A percentile compares a stretch with the other conserved stretches of the same genome.
phyloP scores from a whole-genome alignment of 1,284 basidiomycete species.

The Grifola frondosa region DNA sequence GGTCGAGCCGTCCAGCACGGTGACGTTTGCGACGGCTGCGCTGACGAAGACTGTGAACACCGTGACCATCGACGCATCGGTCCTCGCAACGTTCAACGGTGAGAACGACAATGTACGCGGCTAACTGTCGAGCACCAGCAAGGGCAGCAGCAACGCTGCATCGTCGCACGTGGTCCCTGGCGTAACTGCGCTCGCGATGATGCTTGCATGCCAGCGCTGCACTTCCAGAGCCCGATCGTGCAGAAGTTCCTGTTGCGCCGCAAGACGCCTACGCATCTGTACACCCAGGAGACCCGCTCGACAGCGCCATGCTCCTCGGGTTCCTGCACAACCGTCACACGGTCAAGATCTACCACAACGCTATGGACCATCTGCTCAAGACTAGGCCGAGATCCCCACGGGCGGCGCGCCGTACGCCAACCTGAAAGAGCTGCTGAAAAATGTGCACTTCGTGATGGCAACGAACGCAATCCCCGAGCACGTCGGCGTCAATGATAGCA shows the following conservation, averaged over 20 bases:
- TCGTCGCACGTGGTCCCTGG: too few species aligned
- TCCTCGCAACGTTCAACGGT: constrained; percentile 39
- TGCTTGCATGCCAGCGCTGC: constrained; percentile 94
- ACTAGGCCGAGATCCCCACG: constrained; percentile 76
- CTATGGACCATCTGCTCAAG: constrained; percentile 63
- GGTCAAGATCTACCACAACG: constrained; percentile 63
- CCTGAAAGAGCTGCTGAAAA: constrained; percentile 44
- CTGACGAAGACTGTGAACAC: constrained; percentile 5
- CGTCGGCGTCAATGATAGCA: constrained; percentile 53
- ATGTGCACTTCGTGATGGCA: constrained; percentile 88
- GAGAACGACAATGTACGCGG: constrained; percentile 40
- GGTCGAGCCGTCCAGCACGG: constrained; percentile 36
- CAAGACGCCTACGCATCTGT: constrained; percentile 65
- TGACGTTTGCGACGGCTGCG: constrained; percentile 26
- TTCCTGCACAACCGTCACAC: constrained; percentile 78
- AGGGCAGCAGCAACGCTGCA: constrained; percentile 35
- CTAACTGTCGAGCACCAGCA: constrained; percentile 53
- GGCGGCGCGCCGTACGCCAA: constrained; percentile 60
- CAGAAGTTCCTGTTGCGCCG: constrained; percentile 74
- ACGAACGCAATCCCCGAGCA: constrained; percentile 75
- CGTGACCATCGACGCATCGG: constrained; percentile 3
- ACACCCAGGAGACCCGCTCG: constrained; percentile 81
- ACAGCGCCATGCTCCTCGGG: constrained; percentile 73
- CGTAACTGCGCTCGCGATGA: too few species aligned
- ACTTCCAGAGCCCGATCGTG: constrained; percentile 83